Evolutionary conservation across 1,284 basidiomycete genomes (phyloP), one percentile per base, ranked within the genome.

Genomic region (Trichosporon ovoides): DNA sequence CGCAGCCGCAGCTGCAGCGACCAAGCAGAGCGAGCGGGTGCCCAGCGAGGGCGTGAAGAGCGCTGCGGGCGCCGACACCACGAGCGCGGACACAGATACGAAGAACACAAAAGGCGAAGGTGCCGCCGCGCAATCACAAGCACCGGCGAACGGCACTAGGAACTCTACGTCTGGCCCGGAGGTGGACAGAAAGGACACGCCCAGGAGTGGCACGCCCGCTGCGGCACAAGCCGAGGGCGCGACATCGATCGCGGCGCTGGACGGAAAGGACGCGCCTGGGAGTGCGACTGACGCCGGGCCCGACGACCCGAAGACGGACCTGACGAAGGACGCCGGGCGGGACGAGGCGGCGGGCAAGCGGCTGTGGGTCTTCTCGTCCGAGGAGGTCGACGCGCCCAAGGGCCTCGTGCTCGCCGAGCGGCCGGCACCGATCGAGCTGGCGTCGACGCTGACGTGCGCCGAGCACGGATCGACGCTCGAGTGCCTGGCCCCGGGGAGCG

Each of bases 321-420:
- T 60, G 43, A 53, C 65, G 20, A 59, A 48, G 43, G 43, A 48
- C 3, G 43, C 16, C 43, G 28, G 22, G n/a, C n/a, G n/a, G 24
- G 22, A 28, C 6, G 22, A 13, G 20, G 3, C 12, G 40, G 20
- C 22, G 22, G n/a, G 46, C 11, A 53, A 58, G 38, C 51, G 60
- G 52, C 58, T 63, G 5, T 63, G 61, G 61, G 58, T 63, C 11
- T 63, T 63, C 35, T 38, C 51, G 16, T 35, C 48, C 2, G 51
- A 52, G n/a, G 52, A 24, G 28, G 31, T 53, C 19, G 36, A 31
- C 13, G n/a, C 31, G 4, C 48, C 38, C 16, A 34, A 48, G 7
- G 40, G 33, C 19, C 38, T 55, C n/a, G 46, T 49, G 7, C 56
- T 53, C 10, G 31, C 52, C 36, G 35, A 54, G 3, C 55, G 37